Base-by-base conservation (phyloP, 768 basidiomycete species). In the Collybiopsis luxurians region DNA sequence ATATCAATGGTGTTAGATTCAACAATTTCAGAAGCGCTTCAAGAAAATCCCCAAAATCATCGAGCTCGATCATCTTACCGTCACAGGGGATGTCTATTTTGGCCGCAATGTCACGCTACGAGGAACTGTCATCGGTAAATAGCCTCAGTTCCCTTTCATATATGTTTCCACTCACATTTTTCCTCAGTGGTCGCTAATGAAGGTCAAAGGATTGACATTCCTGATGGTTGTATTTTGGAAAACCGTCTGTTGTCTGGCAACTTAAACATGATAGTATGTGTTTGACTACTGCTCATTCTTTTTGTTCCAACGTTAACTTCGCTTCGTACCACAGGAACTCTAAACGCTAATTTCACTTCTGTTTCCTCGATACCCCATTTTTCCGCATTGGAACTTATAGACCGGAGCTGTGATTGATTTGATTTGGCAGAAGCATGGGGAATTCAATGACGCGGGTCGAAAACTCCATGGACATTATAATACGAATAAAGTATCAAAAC, bases 31-130 rank as follows among this genome's bases (percentile, higher is more conserved):
- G 76, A 91, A 92, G 72, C 86, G 94, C 48, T 96, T 98, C 85
- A 91, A 92, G 80, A 90, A 88, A 71, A 95, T 96, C 64, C 95
- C 95, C 28, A 84, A 84, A 66, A 90, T 97, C 62, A 73, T 92
- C 59, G 95, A 97, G 67, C 78, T 96, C 61, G 95, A 97, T 71
- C 95, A 97, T 73, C 79, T 97, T 72, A 97, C 95, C 10, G 92
- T 97, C 39, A 86, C 90, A 40, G 94, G 92, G 39, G 91, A 95
- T 69, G 92, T 95, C 31, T 85, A 86, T 77, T 94, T 96, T 70
- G 93, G 93, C 21, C 85, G 88, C 58, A 89, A 89, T 65, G 86
- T 92, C 30, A 90, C 89, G 24, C 79, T 96, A 45, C 84, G 89
- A 26, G 93, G 94, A 5, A 96, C 94, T 31, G 93, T 95, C 65